Evolutionary conservation across 2,329 filamentous ascomycete genomes (phyloP), one percentile per base, ranked within the genome.

Genomic region (Exophiala sideris): DNA sequence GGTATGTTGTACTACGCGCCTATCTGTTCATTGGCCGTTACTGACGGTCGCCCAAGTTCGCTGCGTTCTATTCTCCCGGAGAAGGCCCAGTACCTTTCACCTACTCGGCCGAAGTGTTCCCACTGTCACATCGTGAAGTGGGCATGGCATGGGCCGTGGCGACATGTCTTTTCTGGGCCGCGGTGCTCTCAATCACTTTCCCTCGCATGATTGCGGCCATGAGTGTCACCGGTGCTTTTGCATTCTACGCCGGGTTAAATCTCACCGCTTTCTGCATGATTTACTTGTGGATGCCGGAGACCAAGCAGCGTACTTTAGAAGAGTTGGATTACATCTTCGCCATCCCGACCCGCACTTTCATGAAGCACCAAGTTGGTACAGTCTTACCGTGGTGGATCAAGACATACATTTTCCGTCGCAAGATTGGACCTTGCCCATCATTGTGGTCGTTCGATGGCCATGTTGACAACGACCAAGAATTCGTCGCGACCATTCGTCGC

Each of bases 321-420:
- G 65, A 68, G 45, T 58, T 68, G n/a, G 63, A 66, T 44, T 78
- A 78, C 60, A 71, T 79, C 51, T 80, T 80, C 56, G 76, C 71
- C 12, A 72, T 76, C 0, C 71, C 73, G 1, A 81, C 78, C 5
- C 68, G 75, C 6, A 74, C 71, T 46, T 82, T 80, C 64, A 73
- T 76, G 55, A 71, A 66, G 46, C 83, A 84, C 58, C 79, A 84
- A 64, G 62, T 78, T 5, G 76, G 71, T 45, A 75, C 78, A 56
- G 74, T 75, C 3, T 63, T 84, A 39, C 82, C 82, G 0, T 84
- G 77, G 76, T 85, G 78, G 76, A 69, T 81, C 63, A 81, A 77
- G 67, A 71, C 79, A 14, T 83, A 79, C 68, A 67, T 85, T 14
- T 64, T 84, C 9, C 69, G 75, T 51, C 71, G 74, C 56, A 78